Conservation (phyloP, 129 eudicot genomes). For the Flaveria trinervia region DNA sequence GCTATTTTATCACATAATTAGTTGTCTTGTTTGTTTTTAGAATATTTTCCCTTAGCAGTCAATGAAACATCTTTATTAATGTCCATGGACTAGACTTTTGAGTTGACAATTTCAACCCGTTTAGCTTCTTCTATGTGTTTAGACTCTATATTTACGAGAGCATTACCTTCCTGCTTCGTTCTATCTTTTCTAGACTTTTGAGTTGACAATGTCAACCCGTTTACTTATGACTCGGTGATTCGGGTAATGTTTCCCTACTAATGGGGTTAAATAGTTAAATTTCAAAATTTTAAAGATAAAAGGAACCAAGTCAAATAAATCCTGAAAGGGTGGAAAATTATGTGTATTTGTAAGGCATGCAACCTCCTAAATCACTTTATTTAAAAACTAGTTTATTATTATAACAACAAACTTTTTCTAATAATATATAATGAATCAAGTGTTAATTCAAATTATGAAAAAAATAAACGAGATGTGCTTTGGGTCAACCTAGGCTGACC, state of each 20-base stretch:
- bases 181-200: background rate
- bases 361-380: background rate
- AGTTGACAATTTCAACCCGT: too few species aligned
- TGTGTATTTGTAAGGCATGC: background rate
- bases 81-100: background rate
- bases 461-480: background rate
- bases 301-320: background rate
- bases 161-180: background rate
- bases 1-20: background rate
- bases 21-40: slow-evolving; percentile 10
- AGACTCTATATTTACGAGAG: background rate
- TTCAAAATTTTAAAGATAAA: background rate
- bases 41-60: background rate
- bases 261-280: background rate
- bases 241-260: background rate
- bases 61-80: slow-evolving; percentile 1
- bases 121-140: background rate
- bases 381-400: background rate
- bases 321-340: background rate
- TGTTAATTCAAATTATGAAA: background rate
- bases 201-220: background rate
- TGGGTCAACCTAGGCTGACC: background rate
- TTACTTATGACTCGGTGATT: background rate
- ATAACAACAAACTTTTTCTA: background rate
- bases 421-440: background rate